Evolutionary conservation across 805 yeast species (phyloP), one percentile per base, ranked within the genome.

Genomic region (Saturnispora bothae): DNA sequence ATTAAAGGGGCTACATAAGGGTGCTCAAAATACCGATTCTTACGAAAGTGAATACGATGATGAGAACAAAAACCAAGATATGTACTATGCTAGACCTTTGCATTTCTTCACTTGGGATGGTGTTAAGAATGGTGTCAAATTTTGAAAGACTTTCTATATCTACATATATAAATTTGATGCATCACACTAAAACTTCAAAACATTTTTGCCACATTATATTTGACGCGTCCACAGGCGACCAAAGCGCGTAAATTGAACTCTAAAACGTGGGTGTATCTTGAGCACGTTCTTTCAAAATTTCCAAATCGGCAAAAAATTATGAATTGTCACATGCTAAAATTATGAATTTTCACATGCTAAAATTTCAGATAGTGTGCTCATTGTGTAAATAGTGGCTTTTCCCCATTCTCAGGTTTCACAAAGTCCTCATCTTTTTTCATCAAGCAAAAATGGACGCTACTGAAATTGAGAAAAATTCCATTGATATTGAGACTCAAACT

Each of bases 81-180:
- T 48, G 33, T 56, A 55, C 38, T 55, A 52, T 38, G 60, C 52
- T 13, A 54, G 59, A 42, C 52, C 60, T 12, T 40, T 54, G 36
- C 45, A 53, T 22, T 45, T 53, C 35, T 51, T 56, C 19, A 42
- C 41, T 17, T 56, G 56, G 59, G 46, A 42, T 28, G 23, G 37
- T 6, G 42, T 43, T 22, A 40, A 25, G n/a, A 39, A 40, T 18
- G 45, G 45, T 23, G 38, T 31, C 9, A 15, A n/a, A 12, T 37
- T 37, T 25, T 22, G 15, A 22, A 32, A n/a, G n/a, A n/a, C n/a
- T n/a, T n/a, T n/a, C n/a, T n/a, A n/a, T n/a, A n/a, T n/a, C n/a
- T n/a, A n/a, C n/a, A n/a, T n/a, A n/a, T n/a, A n/a, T n/a, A n/a
- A n/a, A n/a, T n/a, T n/a, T n/a, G n/a, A n/a, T n/a, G n/a, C n/a